Conservation (phyloP, 1,284 basidiomycete species). For the Sporisorium iseilematis-ciliati region DNA sequence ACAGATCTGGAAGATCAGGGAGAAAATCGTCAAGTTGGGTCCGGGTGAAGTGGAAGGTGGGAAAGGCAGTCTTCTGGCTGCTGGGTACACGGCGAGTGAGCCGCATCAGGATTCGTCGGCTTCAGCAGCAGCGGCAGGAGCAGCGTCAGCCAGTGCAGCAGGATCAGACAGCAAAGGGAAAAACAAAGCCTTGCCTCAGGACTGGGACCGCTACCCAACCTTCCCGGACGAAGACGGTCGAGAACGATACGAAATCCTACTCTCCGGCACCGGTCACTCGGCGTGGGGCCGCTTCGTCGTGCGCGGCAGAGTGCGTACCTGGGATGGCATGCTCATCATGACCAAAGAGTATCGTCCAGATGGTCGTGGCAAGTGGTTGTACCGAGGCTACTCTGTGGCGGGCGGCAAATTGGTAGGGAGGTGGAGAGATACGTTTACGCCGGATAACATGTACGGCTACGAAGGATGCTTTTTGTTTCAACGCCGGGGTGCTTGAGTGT, state of each 20-base stretch:
- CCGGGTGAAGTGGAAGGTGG: slow-evolving; percentile 37
- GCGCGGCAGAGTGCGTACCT: slow-evolving; percentile 72
- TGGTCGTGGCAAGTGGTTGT: slow-evolving; percentile 73
- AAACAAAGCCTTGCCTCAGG: slow-evolving; percentile 33
- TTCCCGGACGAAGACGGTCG: slow-evolving; percentile 46
- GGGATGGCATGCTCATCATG: slow-evolving; percentile 73
- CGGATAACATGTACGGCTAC: slow-evolving; percentile 68
- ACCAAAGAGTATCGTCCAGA: slow-evolving; percentile 73
- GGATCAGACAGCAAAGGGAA: slow-evolving; percentile 39
- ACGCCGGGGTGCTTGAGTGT: slow-evolving; percentile 18
- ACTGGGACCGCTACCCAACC: slow-evolving; percentile 44
- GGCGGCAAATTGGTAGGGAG: slow-evolving; percentile 65
- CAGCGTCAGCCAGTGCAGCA: background rate
- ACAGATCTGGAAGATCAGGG: slow-evolving; percentile 74
- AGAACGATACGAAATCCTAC: slow-evolving; percentile 70
- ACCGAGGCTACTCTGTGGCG: slow-evolving; percentile 71
- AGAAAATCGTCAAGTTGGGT: slow-evolving; percentile 70
- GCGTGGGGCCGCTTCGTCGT: slow-evolving; percentile 74
- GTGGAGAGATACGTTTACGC: slow-evolving; percentile 71
- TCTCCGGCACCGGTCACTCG: slow-evolving; percentile 73
- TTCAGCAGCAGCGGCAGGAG: background rate
- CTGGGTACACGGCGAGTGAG: slow-evolving; percentile 35
- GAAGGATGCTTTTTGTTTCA: slow-evolving; percentile 64
- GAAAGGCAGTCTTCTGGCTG: slow-evolving; percentile 38
- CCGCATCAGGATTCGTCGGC: slow-evolving; percentile 2